Evolutionary conservation across 306 rosid species (phyloP).

Genomic region (Lithocarpus polystachyus): DNA sequence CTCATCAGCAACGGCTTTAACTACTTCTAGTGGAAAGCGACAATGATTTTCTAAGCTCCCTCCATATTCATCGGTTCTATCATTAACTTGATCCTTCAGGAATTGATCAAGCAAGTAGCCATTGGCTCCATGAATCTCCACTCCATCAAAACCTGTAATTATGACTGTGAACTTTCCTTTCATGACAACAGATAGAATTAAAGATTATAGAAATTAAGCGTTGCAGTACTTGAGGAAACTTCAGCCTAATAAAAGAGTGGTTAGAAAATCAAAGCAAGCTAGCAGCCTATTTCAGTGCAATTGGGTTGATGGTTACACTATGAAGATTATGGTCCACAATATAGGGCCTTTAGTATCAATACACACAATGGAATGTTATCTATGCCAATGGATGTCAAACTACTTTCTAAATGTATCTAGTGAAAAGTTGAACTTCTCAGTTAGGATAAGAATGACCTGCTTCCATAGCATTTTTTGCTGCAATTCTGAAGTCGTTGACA

Average conservation of each 20-base stretch:
- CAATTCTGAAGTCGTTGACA: conserved; percentile 31
- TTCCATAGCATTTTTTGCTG: conserved; percentile 39
- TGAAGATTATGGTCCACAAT: too few relatives aligned
- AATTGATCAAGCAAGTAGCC: conserved; percentile 54
- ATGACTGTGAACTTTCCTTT: not conserved
- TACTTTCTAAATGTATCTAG: not conserved
- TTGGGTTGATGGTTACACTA: too few relatives aligned
- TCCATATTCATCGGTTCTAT: conserved; percentile 43
- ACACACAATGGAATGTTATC: too few relatives aligned
- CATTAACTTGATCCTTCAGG: conserved; percentile 38
- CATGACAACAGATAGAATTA: too few relatives aligned
- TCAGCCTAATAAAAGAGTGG: not conserved
- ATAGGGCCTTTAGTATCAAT: too few relatives aligned
- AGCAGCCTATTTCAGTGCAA: too few relatives aligned
- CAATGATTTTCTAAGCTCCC: conserved; percentile 56
- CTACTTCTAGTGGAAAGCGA: conserved; percentile 52
- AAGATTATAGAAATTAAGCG: not conserved
- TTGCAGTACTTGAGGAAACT: not conserved
- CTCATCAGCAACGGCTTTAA: conserved; percentile 42
- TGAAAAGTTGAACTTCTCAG: not conserved
- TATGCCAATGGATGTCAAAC: too few relatives aligned
- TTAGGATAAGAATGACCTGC: conserved; percentile 20
- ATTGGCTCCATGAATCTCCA: conserved; percentile 52
- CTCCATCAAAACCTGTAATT: conserved; percentile 48
- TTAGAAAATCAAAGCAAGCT: not conserved